Base-by-base conservation (phyloP, 768 basidiomycete species). In the Boletus sp. region DNA sequence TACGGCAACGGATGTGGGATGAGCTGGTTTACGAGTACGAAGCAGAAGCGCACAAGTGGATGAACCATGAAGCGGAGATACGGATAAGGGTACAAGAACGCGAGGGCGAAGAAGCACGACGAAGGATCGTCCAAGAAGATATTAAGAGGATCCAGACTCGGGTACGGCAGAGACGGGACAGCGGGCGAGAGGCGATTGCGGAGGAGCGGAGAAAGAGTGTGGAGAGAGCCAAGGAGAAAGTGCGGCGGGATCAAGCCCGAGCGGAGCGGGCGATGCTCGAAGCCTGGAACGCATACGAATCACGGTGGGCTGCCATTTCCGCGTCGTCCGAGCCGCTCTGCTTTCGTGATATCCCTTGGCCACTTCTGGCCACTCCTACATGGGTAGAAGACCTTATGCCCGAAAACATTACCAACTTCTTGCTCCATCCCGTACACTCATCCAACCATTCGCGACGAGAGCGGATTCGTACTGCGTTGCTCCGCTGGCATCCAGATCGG, bases 401-500 rank as follows among this genome's bases (percentile, higher is more conserved):
- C 7, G 73, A 75, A n/a, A 74, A 74, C n/a, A 78, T 91, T 46
- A 66, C 73, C 19, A 64, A 67, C 45, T 89, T 92, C 67, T 71
- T 93, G 42, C 69, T 88, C 38, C 87, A 85, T 23, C 75, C 80
- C n/a, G 56, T 74, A 15, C 88, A 90, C 68, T 88, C 87, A 14
- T 70, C 72, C 53, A 74, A 72, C 9, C 77, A 81, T 57, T 74
- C 83, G 35, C 77, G 75, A 57, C 88, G 83, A 66, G 87, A 90
- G 51, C 77, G 87, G 54, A 79, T 90, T 55, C 79, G 83, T 43
- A 75, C 69, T 27, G 88, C 86, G 0, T 78, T 87, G 68, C 78
- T 87, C 21, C 77, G 87, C 40, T 91, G 88, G 88, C 90, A 93
- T 64, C 90, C 90, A 4, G 90, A 92, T 69, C 74, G 87, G 42